These are phyloP conservation scores for Leccinum subgranulosum DNA, from an alignment of 768 basidiomycete species.

Conservation along the genomic window DNA sequence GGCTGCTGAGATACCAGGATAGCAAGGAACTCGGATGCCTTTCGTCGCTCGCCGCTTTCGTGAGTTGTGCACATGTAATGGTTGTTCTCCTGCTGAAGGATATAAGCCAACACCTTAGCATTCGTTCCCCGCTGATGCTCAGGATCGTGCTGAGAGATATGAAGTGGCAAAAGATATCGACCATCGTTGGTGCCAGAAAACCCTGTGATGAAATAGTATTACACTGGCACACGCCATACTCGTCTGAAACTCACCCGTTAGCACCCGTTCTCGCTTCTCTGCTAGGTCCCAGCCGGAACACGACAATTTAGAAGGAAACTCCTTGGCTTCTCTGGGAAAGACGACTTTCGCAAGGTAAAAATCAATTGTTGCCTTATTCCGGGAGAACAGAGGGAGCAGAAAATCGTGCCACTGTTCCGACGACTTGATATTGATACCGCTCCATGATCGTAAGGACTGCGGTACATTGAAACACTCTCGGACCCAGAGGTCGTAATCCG, in stretches of 20 bases:
- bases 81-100: constrained; percentile 25
- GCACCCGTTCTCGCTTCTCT: constrained; percentile 9
- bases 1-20: constrained; percentile 34
- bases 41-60: constrained; percentile 12
- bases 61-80: constrained; percentile 14
- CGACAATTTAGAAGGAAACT: constrained; percentile 32
- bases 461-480: constrained; percentile 17
- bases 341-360: constrained; percentile 37
- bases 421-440: constrained; percentile 31
- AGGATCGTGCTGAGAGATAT: constrained; percentile 32
- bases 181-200: constrained; percentile 42
- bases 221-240: not conserved
- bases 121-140: constrained; percentile 40
- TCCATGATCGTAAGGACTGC: constrained; percentile 6
- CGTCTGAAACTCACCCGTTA: constrained; percentile 15
- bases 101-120: constrained; percentile 35
- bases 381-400: constrained; percentile 28
- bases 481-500: constrained; percentile 34
- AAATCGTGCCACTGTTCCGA: constrained; percentile 16
- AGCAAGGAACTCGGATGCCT: constrained; percentile 20
- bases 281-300: constrained; percentile 40
- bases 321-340: constrained; percentile 38
- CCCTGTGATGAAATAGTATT: constrained; percentile 10
- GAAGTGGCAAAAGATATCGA: constrained; percentile 36
- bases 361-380: constrained; percentile 31